A percentile compares a stretch with the other conserved stretches of the same genome.
phyloP scores from a whole-genome alignment of 2,329 filamentous ascomycete species.

The Didymella pinodella region DNA sequence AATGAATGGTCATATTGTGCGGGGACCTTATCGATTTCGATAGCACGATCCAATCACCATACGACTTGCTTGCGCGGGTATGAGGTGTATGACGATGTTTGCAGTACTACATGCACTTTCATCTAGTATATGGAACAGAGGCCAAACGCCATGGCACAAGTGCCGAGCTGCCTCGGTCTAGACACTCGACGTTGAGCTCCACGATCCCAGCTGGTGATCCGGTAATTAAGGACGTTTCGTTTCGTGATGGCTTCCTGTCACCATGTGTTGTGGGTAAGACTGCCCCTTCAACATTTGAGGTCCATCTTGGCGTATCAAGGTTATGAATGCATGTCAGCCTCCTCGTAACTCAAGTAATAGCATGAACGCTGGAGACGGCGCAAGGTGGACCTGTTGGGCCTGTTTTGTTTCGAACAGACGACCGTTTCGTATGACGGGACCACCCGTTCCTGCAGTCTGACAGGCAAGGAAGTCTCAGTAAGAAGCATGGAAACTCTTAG shows the following conservation, averaged over 20 bases:
- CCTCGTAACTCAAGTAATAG: neutral
- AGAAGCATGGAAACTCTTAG: slow-evolving; percentile 27
- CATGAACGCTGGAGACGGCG: slow-evolving; percentile 12
- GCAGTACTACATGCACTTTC: slow-evolving; percentile 1
- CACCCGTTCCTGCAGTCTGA: slow-evolving; percentile 25
- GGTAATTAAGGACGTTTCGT: slow-evolving; percentile 13
- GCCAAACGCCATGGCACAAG: neutral
- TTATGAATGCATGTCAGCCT: slow-evolving; percentile 4
- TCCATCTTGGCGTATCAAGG: slow-evolving; percentile 14
- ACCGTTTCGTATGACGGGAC: slow-evolving; percentile 29
- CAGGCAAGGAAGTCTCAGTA: slow-evolving; percentile 11
- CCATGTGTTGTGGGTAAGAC: slow-evolving; percentile 5
- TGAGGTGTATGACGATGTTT: neutral
- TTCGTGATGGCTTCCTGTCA: neutral
- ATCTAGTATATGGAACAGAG: slow-evolving; percentile 1
- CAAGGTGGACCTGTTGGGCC: slow-evolving; percentile 13
- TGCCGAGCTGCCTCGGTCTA: slow-evolving; percentile 4
- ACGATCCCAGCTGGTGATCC: slow-evolving; percentile 8
- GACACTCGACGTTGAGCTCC: neutral
- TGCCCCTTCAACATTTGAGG: slow-evolving; percentile 6
- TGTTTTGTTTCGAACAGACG: slow-evolving; percentile 30
- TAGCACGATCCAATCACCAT: neutral
- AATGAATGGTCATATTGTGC: neutral
- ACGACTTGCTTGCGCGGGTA: neutral
- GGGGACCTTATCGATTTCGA: neutral